A percentile compares a stretch with the other conserved stretches of the same genome.
Conservation (phyloP, 805 yeast genomes). For the Candida hispaniensis region DNA sequence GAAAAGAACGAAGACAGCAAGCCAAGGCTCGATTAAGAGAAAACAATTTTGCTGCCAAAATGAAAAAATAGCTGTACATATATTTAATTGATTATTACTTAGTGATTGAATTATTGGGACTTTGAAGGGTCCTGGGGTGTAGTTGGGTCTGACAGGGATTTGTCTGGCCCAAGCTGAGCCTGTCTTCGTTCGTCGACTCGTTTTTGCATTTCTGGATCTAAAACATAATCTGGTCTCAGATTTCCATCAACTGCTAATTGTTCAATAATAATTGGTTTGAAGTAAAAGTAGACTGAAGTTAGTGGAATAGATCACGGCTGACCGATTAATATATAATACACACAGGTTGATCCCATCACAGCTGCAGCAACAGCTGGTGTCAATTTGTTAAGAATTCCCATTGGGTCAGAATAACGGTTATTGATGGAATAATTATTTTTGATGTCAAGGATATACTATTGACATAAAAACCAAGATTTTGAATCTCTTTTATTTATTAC, state of each 20-base stretch:
- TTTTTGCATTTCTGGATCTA: slow-evolving; percentile 12
- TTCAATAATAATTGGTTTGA: slow-evolving; percentile 15
- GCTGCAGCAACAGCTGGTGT: slow-evolving; percentile 7
- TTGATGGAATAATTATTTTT: too few species aligned
- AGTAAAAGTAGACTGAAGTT: slow-evolving; percentile 16
- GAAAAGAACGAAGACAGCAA: slow-evolving; percentile 54
- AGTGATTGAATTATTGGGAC: neutral
- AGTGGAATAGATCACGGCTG: too few species aligned
- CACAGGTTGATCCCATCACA: slow-evolving; percentile 13
- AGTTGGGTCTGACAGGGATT: neutral
- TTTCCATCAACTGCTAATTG: slow-evolving; percentile 15
- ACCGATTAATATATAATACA: too few species aligned
- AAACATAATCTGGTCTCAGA: slow-evolving; percentile 13
- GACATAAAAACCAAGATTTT: too few species aligned
- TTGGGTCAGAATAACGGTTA: too few species aligned
- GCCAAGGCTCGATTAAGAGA: slow-evolving; percentile 64
- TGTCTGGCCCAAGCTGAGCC: slow-evolving; percentile 1
- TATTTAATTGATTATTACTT: neutral
- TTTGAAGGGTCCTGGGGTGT: neutral
- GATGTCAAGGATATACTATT: too few species aligned
- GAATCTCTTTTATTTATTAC: too few species aligned
- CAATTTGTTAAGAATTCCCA: too few species aligned
- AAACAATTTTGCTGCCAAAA: slow-evolving; percentile 63
- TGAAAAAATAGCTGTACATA: slow-evolving; percentile 31
- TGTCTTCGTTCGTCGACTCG: slow-evolving; percentile 8